Conservation (phyloP, 1,284 basidiomycete genomes). For the Malassezia globosa region DNA sequence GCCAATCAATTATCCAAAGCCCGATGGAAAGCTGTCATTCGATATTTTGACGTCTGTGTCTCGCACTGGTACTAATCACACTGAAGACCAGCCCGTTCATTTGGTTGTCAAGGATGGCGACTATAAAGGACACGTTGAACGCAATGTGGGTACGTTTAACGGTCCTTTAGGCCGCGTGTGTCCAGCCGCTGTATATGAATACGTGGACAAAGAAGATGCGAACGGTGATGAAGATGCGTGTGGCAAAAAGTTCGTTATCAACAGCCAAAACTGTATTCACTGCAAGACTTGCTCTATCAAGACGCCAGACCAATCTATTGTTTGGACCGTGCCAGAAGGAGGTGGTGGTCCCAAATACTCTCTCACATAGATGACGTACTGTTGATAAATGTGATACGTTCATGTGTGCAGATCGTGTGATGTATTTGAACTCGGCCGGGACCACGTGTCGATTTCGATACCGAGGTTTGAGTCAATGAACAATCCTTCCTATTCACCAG, state of each 20-base stretch:
- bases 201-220: conserved; percentile 60
- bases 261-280: conserved; percentile 60
- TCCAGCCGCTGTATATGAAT: conserved; percentile 95
- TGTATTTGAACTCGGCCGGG: conserved; percentile 3
- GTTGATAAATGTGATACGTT: too few species aligned
- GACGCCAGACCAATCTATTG: conserved; percentile 42
- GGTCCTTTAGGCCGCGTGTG: conserved; percentile 79
- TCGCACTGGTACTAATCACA: conserved; percentile 89
- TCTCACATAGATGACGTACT: conserved; percentile 24
- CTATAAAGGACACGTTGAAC: conserved; percentile 56
- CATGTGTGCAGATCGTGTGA: background rate
- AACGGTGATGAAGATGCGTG: conserved; percentile 52
- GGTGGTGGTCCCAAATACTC: conserved; percentile 46
- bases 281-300: conserved; percentile 46
- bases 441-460: background rate
- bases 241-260: conserved; percentile 87
- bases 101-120: conserved; percentile 54
- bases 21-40: conserved; percentile 81
- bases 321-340: conserved; percentile 42
- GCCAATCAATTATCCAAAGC: conserved; percentile 80
- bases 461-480: too few species aligned
- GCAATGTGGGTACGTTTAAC: conserved; percentile 63
- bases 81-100: conserved; percentile 88
- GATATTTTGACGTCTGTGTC: conserved; percentile 83
- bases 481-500: background rate